A percentile compares a stretch with the other conserved stretches of the same genome.
Conservation (phyloP, 2,329 filamentous ascomycete species). For the Talaromyces sp. region DNA sequence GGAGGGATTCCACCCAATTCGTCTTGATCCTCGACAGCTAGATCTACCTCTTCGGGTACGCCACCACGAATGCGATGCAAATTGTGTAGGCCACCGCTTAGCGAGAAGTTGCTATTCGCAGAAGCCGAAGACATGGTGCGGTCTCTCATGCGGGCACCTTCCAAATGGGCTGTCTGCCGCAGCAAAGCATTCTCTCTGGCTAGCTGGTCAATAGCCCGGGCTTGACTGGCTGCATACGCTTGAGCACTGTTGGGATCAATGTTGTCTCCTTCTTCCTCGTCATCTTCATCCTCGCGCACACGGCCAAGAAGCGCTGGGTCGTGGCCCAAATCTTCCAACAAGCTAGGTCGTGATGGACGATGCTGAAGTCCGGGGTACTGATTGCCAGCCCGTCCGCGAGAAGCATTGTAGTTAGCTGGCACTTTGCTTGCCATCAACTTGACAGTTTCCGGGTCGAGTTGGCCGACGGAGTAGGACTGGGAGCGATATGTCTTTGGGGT, state of each 20-base stretch:
- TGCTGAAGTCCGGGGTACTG: slow-evolving; percentile 68
- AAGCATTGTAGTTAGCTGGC: slow-evolving; percentile 21
- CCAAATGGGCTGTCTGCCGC: slow-evolving; percentile 39
- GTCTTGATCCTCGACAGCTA: slow-evolving; percentile 40
- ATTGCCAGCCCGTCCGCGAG: slow-evolving; percentile 32
- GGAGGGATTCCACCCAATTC: slow-evolving; percentile 33
- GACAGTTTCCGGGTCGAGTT: slow-evolving; percentile 64
- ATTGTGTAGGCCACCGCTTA: slow-evolving; percentile 25
- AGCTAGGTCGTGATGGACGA: slow-evolving; percentile 60
- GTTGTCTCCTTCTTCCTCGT: slow-evolving; percentile 21
- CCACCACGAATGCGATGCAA: slow-evolving; percentile 36
- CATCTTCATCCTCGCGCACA: slow-evolving; percentile 44
- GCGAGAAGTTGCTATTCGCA: slow-evolving; percentile 26
- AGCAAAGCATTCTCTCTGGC: slow-evolving; percentile 42
- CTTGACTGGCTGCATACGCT: slow-evolving; percentile 33
- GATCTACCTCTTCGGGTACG: slow-evolving; percentile 39
- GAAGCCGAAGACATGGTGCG: slow-evolving; percentile 37
- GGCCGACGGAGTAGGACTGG: slow-evolving; percentile 92
- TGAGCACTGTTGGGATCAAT: slow-evolving; percentile 33
- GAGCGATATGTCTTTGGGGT: slow-evolving; percentile 91
- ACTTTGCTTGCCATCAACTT: slow-evolving; percentile 28
- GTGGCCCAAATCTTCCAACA: slow-evolving; percentile 41
- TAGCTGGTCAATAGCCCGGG: slow-evolving; percentile 42
- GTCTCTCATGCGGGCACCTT: slow-evolving; percentile 30
- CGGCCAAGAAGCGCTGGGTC: slow-evolving; percentile 42